Percentiles rank a stretch among this genome's conserved stretches.
These are phyloP conservation scores for Periglandula ipomoeae DNA, from an alignment of 2,329 filamentous ascomycete species.

Conservation along the genomic window DNA sequence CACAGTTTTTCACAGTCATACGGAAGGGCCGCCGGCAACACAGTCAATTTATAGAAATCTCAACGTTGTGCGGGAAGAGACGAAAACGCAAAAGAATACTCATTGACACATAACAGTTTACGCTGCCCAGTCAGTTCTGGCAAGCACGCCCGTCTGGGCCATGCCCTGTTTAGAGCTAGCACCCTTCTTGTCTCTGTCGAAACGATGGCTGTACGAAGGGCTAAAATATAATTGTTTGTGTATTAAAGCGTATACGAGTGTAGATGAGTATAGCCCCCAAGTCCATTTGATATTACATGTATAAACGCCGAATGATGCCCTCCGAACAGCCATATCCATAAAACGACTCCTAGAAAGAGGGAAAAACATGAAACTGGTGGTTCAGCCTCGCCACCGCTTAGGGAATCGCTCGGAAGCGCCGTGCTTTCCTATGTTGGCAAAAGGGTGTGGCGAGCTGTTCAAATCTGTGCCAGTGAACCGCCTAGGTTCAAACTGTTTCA, in stretches of 20 bases:
- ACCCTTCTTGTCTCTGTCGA: too few species aligned
- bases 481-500: conserved; percentile 26
- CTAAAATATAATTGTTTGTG: background rate
- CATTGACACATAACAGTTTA: too few species aligned
- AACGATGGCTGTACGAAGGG: background rate
- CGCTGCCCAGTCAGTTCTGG: too few species aligned
- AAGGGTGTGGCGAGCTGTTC: conserved; percentile 25
- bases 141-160: too few species aligned
- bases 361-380: background rate
- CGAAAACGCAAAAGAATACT: too few species aligned
- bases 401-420: conserved; percentile 34
- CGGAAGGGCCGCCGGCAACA: too few species aligned
- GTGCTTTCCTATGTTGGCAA: conserved; percentile 27
- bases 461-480: conserved; percentile 15
- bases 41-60: too few species aligned
- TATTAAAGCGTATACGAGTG: background rate
- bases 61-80: too few species aligned
- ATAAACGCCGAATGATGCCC: conserved; percentile 6
- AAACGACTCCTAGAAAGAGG: background rate
- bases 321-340: background rate
- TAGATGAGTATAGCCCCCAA: background rate
- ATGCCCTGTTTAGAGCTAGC: too few species aligned
- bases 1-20: too few species aligned
- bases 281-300: background rate
- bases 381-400: conserved; percentile 6